These are phyloP conservation scores for Hypsizygus marmoreus DNA, from an alignment of 768 basidiomycete species.

Conservation along the genomic window DNA sequence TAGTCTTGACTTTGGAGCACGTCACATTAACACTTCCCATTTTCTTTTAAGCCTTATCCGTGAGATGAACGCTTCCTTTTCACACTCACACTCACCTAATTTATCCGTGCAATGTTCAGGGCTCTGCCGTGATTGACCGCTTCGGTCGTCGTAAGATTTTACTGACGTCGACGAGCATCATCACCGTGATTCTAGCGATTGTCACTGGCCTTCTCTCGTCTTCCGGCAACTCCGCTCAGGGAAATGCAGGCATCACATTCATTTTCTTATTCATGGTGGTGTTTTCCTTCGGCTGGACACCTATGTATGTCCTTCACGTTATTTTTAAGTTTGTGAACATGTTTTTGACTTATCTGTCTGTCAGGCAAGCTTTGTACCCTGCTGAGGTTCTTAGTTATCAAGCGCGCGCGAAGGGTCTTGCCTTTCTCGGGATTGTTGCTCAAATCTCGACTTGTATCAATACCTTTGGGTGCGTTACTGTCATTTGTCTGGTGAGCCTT, in stretches of 20 bases:
- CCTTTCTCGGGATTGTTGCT: conserved; percentile 46
- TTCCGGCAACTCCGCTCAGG: conserved; percentile 32
- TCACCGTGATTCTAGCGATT: conserved; percentile 44
- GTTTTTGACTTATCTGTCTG: conserved; percentile 4
- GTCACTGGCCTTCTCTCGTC: conserved; percentile 47
- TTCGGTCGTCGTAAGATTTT: conserved; percentile 50
- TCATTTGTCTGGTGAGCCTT: neutral
- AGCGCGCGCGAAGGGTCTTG: conserved; percentile 53
- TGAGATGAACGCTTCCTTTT: conserved; percentile 12
- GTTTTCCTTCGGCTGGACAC: conserved; percentile 58
- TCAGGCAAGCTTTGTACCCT: conserved; percentile 54
- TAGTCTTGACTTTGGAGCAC: neutral
- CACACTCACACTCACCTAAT: neutral
- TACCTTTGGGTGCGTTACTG: conserved; percentile 44
- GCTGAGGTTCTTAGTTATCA: conserved; percentile 54
- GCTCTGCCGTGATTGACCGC: conserved; percentile 48
- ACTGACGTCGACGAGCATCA: conserved; percentile 37
- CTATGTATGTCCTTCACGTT: conserved; percentile 37
- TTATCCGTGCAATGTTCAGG: conserved; percentile 24
- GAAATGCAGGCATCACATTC: conserved; percentile 55
- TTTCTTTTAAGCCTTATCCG: conserved; percentile 28
- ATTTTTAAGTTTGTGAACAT: neutral
- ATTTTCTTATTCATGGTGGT: conserved; percentile 53
- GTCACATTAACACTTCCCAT: neutral
- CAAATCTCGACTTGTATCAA: conserved; percentile 48